phyloP scores from a whole-genome alignment of 768 basidiomycete genomes.

The Tricholoma saponaceum region DNA sequence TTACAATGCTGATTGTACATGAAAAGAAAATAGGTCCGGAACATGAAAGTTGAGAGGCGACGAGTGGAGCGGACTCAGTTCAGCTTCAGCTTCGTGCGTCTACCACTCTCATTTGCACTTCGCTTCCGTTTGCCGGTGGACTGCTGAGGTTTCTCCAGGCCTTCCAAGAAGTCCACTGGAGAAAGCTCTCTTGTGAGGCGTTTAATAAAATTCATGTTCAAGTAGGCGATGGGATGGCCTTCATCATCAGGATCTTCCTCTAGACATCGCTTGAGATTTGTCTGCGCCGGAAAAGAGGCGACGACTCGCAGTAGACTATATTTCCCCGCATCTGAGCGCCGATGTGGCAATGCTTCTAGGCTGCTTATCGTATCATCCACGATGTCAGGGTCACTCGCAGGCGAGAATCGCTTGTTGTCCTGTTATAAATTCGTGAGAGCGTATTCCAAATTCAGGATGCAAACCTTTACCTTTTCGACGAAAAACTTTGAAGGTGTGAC shows the following conservation, averaged over 20 bases:
- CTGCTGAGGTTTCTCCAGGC: slow-evolving; percentile 19
- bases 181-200: slow-evolving; percentile 31
- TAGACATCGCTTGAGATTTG: slow-evolving; percentile 32
- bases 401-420: slow-evolving; percentile 33
- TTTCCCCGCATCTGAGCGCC: slow-evolving; percentile 32
- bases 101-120: background rate
- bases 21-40: background rate
- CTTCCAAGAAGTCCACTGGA: slow-evolving; percentile 32
- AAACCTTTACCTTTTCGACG: slow-evolving; percentile 33
- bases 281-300: slow-evolving; percentile 37
- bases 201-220: slow-evolving; percentile 39
- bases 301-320: slow-evolving; percentile 39
- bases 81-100: background rate
- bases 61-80: background rate
- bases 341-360: slow-evolving; percentile 28
- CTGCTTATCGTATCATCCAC: slow-evolving; percentile 19
- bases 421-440: slow-evolving; percentile 8
- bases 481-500: slow-evolving; percentile 40
- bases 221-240: slow-evolving; percentile 34
- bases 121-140: slow-evolving; percentile 7
- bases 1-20: background rate
- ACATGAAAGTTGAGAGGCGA: background rate
- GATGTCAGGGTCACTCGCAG: slow-evolving; percentile 27
- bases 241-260: slow-evolving; percentile 35
- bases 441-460: background rate